A percentile compares a stretch with the other conserved stretches of the same genome.
Conservation (phyloP, 140 eudicot species). For the Flaveria floridana region DNA sequence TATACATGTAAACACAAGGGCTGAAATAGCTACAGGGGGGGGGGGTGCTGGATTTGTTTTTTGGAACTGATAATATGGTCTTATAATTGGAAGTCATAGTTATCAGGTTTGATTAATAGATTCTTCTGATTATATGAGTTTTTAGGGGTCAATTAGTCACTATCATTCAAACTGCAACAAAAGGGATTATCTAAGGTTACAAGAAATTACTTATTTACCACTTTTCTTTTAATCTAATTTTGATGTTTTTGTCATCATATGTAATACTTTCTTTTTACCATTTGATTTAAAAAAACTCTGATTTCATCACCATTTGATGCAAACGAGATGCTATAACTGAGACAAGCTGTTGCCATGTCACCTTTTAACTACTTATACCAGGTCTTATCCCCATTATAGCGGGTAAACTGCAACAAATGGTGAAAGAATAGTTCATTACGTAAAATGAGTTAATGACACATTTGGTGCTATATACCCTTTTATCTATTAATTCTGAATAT, state of each 20-base stretch:
- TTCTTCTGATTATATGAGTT: neutral
- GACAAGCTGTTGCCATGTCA: neutral
- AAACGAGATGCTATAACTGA: neutral
- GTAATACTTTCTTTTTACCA: neutral
- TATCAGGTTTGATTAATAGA: neutral
- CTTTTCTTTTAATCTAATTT: too few relatives aligned
- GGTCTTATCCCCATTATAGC: neutral
- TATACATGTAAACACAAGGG: neutral
- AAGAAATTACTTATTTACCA: neutral
- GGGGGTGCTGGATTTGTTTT: too few relatives aligned
- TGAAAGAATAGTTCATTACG: slow-evolving; percentile 5
- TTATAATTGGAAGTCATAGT: too few relatives aligned
- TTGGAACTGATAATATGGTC: too few relatives aligned
- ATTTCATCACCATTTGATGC: neutral
- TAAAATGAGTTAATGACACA: neutral
- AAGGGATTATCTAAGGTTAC: neutral
- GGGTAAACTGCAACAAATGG: neutral
- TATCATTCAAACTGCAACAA: neutral
- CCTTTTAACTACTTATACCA: neutral
- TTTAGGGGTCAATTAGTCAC: neutral
- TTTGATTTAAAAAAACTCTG: neutral
- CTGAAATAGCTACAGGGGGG: too few relatives aligned
- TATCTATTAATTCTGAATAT: neutral
- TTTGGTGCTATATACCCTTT: neutral
- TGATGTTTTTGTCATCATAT: neutral